A percentile compares a stretch with the other conserved stretches of the same genome.
Conservation (phyloP, 2,329 filamentous ascomycete genomes). For the Teratosphaeria nubilosa region DNA sequence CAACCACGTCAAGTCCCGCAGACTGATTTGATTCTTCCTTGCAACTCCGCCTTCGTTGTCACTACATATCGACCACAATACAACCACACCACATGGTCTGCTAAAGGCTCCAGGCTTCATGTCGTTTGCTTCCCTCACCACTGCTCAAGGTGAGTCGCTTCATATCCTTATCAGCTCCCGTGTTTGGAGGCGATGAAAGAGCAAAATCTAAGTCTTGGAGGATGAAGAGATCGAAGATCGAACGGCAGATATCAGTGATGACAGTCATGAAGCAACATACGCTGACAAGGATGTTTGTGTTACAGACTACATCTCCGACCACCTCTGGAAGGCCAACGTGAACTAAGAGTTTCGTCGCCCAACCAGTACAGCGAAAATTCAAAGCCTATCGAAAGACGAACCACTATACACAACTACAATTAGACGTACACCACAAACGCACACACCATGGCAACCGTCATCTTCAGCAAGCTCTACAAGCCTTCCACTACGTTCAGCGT, state of each 20-base stretch:
- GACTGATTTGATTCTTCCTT: neutral
- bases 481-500: conserved; percentile 37
- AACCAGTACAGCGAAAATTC: neutral
- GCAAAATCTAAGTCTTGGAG: neutral
- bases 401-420: conserved; percentile 10
- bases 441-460: conserved; percentile 30
- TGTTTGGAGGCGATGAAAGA: neutral
- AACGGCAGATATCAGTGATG: neutral
- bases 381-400: neutral
- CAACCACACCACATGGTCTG: neutral
- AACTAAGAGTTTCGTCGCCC: conserved; percentile 36
- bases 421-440: conserved; percentile 10
- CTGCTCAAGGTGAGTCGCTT: neutral
- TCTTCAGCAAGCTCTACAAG: conserved; percentile 48
- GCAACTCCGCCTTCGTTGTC: neutral
- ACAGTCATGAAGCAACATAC: neutral
- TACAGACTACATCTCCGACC: conserved; percentile 58
- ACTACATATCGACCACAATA: neutral
- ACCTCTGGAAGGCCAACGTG: conserved; percentile 58
- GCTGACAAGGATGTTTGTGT: neutral
- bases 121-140: neutral
- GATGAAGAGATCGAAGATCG: neutral
- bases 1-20: neutral
- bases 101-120: neutral
- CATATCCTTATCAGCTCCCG: neutral